A percentile compares a stretch with the other conserved stretches of the same genome.
phyloP scores from a whole-genome alignment of 1,284 basidiomycete genomes.

The Ustilago crameri region DNA sequence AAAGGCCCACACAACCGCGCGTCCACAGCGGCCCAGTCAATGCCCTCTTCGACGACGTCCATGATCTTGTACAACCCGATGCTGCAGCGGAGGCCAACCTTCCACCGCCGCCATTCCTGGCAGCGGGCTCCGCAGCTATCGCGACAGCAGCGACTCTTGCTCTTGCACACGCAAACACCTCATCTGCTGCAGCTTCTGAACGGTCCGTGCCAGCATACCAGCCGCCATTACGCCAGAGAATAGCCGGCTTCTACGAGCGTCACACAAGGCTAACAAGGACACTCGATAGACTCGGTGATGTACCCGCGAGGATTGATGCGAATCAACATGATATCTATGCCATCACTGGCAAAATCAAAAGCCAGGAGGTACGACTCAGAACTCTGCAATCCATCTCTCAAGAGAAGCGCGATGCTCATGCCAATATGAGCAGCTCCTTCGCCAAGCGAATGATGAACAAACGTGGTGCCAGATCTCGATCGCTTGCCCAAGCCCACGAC shows the following conservation, averaged over 20 bases:
- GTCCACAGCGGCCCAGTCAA: conserved; percentile 26
- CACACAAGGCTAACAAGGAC: conserved; percentile 31
- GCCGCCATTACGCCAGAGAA: conserved; percentile 31
- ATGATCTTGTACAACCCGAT: conserved; percentile 19
- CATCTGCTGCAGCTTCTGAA: conserved; percentile 17
- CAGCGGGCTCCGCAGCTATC: conserved; percentile 15
- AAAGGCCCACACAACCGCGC: conserved; percentile 22
- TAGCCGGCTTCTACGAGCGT: conserved; percentile 22
- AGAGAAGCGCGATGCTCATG: conserved; percentile 19
- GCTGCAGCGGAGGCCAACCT: background rate
- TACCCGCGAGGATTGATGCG: conserved; percentile 25
- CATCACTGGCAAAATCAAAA: conserved; percentile 41
- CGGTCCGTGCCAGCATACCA: conserved; percentile 34
- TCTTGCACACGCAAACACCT: conserved; percentile 5
- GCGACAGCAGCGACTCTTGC: conserved; percentile 31
- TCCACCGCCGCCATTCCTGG: conserved; percentile 22
- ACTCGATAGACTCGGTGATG: conserved; percentile 30
- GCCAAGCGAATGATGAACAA: conserved; percentile 47
- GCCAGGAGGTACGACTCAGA: conserved; percentile 28
- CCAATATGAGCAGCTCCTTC: conserved; percentile 28
- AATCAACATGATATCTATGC: conserved; percentile 36
- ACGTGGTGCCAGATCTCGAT: conserved; percentile 14
- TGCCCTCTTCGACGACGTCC: conserved; percentile 34
- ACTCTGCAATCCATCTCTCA: conserved; percentile 24
- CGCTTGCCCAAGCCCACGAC: conserved; percentile 15